These are phyloP conservation scores for Penicillium angulare DNA, from an alignment of 495 filamentous ascomycete genomes.

Conservation along the genomic window DNA sequence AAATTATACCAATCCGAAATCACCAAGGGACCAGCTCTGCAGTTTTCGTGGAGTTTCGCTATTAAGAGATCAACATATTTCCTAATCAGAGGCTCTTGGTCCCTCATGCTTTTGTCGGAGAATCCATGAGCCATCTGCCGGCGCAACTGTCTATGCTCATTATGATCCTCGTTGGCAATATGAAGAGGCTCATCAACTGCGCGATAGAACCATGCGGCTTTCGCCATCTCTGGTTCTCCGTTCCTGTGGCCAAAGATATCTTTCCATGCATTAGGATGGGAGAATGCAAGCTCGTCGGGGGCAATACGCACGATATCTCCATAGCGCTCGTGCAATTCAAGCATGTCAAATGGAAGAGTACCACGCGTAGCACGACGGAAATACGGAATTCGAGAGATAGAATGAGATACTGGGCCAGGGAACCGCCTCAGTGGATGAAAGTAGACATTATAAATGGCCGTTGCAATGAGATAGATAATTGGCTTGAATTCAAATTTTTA, in stretches of 20 bases:
- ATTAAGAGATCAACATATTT: constrained; percentile 48
- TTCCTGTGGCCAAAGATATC: constrained; percentile 52
- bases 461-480: neutral
- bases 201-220: constrained; percentile 18
- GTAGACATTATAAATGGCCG: constrained; percentile 1
- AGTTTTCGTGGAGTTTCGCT: constrained; percentile 34
- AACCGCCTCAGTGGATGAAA: constrained; percentile 2
- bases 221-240: constrained; percentile 13
- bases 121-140: constrained; percentile 54
- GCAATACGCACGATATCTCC: constrained; percentile 54
- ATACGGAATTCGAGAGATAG: neutral
- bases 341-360: constrained; percentile 35
- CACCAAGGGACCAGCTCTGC: constrained; percentile 18
- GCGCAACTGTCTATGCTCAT: constrained; percentile 43
- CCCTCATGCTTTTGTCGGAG: constrained; percentile 43
- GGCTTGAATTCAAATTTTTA: too few relatives aligned
- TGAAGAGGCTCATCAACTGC: constrained; percentile 7
- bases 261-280: constrained; percentile 49
- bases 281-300: constrained; percentile 53
- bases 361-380: constrained; percentile 3
- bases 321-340: constrained; percentile 47
- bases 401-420: neutral
- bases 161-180: constrained; percentile 25
- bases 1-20: constrained; percentile 57
- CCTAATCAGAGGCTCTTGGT: constrained; percentile 40